These are phyloP conservation scores for Melampsora allii-populina DNA, from an alignment of 1,284 basidiomycete genomes.

Conservation along the genomic window DNA sequence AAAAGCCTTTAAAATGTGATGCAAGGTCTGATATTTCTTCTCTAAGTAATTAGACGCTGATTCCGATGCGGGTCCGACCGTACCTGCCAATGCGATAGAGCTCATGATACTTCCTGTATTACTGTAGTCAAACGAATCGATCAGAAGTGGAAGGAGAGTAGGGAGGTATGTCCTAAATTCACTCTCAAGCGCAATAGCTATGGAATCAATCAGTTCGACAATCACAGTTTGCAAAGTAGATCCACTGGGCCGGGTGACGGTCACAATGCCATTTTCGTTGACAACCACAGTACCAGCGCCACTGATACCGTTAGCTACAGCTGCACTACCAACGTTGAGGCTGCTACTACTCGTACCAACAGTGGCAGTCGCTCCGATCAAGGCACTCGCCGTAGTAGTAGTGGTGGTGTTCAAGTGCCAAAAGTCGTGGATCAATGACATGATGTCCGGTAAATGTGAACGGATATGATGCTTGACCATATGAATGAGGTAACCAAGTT, in stretches of 20 bases:
- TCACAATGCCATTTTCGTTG: slow-evolving; percentile 32
- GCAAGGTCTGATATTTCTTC: slow-evolving; percentile 72
- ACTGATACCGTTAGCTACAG: slow-evolving; percentile 14
- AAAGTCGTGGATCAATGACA: slow-evolving; percentile 76
- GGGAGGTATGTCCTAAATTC: slow-evolving; percentile 99
- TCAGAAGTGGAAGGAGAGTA: slow-evolving; percentile 79
- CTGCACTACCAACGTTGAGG: slow-evolving; percentile 6
- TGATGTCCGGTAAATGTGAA: slow-evolving; percentile 79
- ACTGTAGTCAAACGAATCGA: slow-evolving; percentile 71
- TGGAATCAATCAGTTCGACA: slow-evolving; percentile 86
- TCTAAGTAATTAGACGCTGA: slow-evolving; percentile 37
- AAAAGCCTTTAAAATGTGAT: slow-evolving; percentile 80
- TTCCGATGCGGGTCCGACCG: slow-evolving; percentile 66
- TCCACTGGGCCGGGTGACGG: slow-evolving; percentile 57
- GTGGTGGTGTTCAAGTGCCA: slow-evolving; percentile 61
- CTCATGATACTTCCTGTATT: slow-evolving; percentile 43
- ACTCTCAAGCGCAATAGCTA: slow-evolving; percentile 92
- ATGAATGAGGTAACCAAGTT: slow-evolving; percentile 89
- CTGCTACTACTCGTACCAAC: slow-evolving; percentile 5
- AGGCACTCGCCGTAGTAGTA: neutral
- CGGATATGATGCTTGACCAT: slow-evolving; percentile 98
- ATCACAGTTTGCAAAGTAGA: slow-evolving; percentile 82
- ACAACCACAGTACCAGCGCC: slow-evolving; percentile 10
- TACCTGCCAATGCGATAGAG: slow-evolving; percentile 3
- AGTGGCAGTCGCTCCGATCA: slow-evolving; percentile 11